A percentile compares a stretch with the other conserved stretches of the same genome.
phyloP scores from a whole-genome alignment of 495 filamentous ascomycete species.

The Terfezia claveryi region DNA sequence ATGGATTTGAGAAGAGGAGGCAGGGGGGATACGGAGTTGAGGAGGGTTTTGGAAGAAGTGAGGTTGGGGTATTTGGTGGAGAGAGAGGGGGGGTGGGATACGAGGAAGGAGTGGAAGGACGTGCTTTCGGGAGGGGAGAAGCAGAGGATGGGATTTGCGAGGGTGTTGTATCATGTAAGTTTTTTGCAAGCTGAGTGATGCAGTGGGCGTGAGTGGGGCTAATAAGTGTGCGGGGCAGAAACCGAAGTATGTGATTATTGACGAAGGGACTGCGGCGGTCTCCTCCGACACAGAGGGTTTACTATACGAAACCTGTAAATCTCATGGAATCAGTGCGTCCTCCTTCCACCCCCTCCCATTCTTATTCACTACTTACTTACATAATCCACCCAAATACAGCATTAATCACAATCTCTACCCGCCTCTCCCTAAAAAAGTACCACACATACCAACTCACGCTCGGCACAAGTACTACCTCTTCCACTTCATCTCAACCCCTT shows the following conservation, averaged over 20 bases:
- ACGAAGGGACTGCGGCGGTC: conserved; percentile 89
- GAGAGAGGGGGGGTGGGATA: conserved; percentile 92
- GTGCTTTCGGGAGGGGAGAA: conserved; percentile 96
- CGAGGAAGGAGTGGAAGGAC: conserved; percentile 95
- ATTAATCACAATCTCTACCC: conserved; percentile 69
- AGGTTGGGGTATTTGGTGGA: conserved; percentile 70
- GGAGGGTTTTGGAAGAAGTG: conserved; percentile 56
- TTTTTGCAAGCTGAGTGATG: background rate
- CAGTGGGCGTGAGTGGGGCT: too few relatives aligned
- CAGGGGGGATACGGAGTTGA: conserved; percentile 50
- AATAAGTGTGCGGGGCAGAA: conserved; percentile 20
- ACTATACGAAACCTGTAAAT: conserved; percentile 78
- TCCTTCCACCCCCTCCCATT: background rate
- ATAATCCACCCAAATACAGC: conserved; percentile 23
- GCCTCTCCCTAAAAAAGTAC: conserved; percentile 82
- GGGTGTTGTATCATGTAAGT: conserved; percentile 62
- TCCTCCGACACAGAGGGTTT: conserved; percentile 85
- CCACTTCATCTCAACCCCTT: conserved; percentile 10
- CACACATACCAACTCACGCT: conserved; percentile 77
- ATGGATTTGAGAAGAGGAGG: conserved; percentile 75
- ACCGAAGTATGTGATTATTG: conserved; percentile 77
- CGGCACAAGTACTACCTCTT: conserved; percentile 20
- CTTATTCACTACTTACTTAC: conserved; percentile 13
- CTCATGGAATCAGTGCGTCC: conserved; percentile 42
- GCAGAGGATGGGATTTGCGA: conserved; percentile 75